phyloP scores from a whole-genome alignment of 23 red algal species.

The Cyanidioschyzon merolae region DNA sequence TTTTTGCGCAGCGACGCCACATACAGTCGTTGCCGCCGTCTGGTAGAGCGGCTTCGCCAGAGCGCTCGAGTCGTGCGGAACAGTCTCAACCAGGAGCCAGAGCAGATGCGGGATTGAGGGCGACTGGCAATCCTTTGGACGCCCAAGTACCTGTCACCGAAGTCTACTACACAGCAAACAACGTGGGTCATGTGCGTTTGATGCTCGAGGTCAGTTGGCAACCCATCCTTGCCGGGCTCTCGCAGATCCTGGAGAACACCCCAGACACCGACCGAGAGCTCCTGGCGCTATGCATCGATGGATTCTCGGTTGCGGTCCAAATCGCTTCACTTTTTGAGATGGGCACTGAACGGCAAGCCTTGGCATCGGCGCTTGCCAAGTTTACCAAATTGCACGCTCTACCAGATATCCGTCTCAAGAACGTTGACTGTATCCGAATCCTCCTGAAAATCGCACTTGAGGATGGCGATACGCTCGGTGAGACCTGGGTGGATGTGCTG shows the following conservation, averaged over 20 bases:
- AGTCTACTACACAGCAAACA: slow-evolving; percentile 69
- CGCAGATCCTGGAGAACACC: slow-evolving; percentile 58
- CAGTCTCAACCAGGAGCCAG: too few relatives aligned
- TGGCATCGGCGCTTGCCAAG: slow-evolving; percentile 67
- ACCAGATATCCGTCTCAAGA: slow-evolving; percentile 66
- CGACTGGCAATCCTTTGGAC: too few relatives aligned
- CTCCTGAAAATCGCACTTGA: slow-evolving; percentile 66
- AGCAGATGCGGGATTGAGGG: too few relatives aligned
- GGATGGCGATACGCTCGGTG: slow-evolving; percentile 75
- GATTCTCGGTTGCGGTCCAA: slow-evolving; percentile 55
- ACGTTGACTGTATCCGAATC: slow-evolving; percentile 73
- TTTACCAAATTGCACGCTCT: slow-evolving; percentile 73
- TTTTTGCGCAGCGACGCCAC: slow-evolving; percentile 47
- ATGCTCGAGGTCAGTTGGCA: slow-evolving; percentile 91
- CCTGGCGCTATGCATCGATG: slow-evolving; percentile 49
- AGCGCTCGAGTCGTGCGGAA: too few relatives aligned
- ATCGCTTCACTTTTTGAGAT: slow-evolving; percentile 82
- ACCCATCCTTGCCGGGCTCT: slow-evolving; percentile 62
- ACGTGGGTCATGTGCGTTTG: slow-evolving; percentile 62
- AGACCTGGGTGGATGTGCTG: slow-evolving; percentile 69
- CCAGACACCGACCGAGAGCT: slow-evolving; percentile 26
- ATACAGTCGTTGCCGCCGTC: not conserved
- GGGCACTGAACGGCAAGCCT: slow-evolving; percentile 49
- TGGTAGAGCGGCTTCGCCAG: too few relatives aligned
- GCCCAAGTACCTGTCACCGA: too few relatives aligned